A percentile compares a stretch with the other conserved stretches of the same genome.
phyloP scores from a whole-genome alignment of 495 filamentous ascomycete species.

The Chaetomidium leptoderma region DNA sequence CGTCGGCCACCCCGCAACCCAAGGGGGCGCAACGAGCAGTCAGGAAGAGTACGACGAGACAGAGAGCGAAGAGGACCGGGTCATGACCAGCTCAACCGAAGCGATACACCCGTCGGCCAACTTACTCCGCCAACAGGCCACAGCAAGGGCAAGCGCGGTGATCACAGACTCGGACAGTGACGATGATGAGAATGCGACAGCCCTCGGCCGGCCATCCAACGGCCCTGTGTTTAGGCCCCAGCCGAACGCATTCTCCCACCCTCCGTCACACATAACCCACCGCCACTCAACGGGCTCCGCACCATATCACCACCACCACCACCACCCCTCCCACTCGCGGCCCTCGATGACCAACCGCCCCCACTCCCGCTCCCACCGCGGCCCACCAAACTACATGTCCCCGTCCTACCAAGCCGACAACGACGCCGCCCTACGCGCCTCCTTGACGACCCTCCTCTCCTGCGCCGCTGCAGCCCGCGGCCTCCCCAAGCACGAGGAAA shows the following conservation, averaged over 20 bases:
- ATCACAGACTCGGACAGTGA: conserved; percentile 35
- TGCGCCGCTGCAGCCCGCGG: conserved; percentile 84
- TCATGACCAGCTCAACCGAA: conserved; percentile 83
- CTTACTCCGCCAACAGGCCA: conserved; percentile 22
- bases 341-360: conserved; percentile 41
- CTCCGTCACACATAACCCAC: conserved; percentile 56
- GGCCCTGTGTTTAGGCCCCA: conserved; percentile 70
- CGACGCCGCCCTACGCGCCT: conserved; percentile 87
- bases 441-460: conserved; percentile 88
- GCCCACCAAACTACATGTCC: conserved; percentile 58
- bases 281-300: conserved; percentile 45
- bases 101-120: conserved; percentile 46
- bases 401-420: conserved; percentile 80
- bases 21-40: conserved; percentile 62
- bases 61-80: conserved; percentile 59
- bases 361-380: conserved; percentile 44
- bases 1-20: conserved; percentile 38
- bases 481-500: conserved; percentile 59
- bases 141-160: conserved; percentile 11
- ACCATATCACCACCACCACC: conserved; percentile 32
- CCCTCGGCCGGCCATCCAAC: conserved; percentile 58
- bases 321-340: conserved; percentile 36
- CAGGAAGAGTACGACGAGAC: conserved; percentile 76
- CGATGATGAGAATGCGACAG: conserved; percentile 77
- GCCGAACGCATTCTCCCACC: conserved; percentile 86